These are phyloP conservation scores for Penicillium cosmopolitanum DNA, from an alignment of 495 filamentous ascomycete species.

Conservation along the genomic window DNA sequence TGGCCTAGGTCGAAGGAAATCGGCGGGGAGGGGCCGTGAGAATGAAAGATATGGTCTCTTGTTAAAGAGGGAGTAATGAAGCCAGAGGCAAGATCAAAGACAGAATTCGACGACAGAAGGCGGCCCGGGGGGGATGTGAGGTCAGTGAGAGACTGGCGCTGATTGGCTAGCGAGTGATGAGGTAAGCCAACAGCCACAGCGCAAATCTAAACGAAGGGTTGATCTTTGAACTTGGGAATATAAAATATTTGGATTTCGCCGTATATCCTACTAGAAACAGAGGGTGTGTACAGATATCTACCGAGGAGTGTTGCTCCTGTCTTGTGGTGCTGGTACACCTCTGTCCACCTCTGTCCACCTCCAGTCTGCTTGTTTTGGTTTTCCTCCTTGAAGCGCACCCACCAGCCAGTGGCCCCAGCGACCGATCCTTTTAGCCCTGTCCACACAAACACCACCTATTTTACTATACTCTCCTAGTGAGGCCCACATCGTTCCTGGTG, in stretches of 20 bases:
- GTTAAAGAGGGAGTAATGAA: conserved; percentile 7
- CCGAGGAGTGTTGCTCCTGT: too few species aligned
- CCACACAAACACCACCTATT: conserved; percentile 11
- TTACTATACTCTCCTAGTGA: conserved; percentile 3
- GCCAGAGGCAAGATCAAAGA: conserved; percentile 19
- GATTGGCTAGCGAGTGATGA: conserved; percentile 21
- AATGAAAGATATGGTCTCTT: not conserved
- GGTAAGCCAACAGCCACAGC: not conserved
- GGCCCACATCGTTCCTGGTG: conserved; percentile 19
- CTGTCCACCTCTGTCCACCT: not conserved
- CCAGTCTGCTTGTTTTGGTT: conserved; percentile 48
- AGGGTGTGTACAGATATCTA: too few species aligned
- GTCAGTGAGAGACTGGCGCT: conserved; percentile 19
- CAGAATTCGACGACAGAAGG: conserved; percentile 22
- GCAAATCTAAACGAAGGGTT: not conserved
- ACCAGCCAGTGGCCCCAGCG: conserved; percentile 40
- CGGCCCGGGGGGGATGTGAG: conserved; percentile 20
- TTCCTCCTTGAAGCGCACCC: conserved; percentile 39
- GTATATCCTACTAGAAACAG: too few species aligned
- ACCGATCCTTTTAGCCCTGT: conserved; percentile 31
- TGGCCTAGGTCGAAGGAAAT: not conserved
- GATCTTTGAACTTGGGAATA: too few species aligned
- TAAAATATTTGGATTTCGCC: too few species aligned
- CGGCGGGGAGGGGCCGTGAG: conserved; percentile 4
- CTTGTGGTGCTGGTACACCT: too few species aligned